A percentile compares a stretch with the other conserved stretches of the same genome.
phyloP scores from a whole-genome alignment of 2,329 filamentous ascomycete species.

The Parastagonospora avenae region DNA sequence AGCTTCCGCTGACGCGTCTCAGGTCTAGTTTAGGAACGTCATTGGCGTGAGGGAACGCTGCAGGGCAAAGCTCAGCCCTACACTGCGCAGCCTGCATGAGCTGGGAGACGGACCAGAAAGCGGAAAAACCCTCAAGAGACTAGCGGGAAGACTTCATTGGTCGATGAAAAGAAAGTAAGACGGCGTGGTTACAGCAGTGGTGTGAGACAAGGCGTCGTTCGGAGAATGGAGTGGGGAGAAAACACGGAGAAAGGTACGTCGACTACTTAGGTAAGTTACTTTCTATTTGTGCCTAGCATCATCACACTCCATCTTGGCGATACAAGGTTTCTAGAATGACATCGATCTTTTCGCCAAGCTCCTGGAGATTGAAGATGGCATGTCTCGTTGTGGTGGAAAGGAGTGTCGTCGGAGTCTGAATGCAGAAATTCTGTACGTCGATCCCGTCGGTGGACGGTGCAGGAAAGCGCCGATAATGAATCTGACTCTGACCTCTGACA shows the following conservation, averaged over 20 bases:
- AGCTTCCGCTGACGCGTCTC: neutral
- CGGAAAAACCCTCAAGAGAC: neutral
- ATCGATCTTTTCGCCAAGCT: neutral
- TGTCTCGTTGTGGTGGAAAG: neutral
- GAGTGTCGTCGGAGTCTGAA: neutral
- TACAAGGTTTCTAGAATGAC: neutral
- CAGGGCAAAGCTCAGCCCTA: constrained; percentile 19
- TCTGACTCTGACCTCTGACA: neutral
- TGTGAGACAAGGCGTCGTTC: constrained; percentile 11
- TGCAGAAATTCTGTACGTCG: neutral
- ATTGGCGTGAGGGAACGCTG: constrained; percentile 11
- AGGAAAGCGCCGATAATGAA: neutral
- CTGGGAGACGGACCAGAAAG: no score
- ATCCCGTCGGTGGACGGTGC: neutral
- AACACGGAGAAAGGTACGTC: constrained; percentile 18
- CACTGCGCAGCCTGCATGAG: neutral
- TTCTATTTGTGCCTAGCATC: no score
- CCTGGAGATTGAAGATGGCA: neutral
- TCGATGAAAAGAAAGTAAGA: neutral
- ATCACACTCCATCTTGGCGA: neutral
- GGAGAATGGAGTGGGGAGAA: constrained; percentile 27
- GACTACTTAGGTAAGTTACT: no score
- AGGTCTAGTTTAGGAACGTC: constrained; percentile 5
- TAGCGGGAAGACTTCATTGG: neutral
- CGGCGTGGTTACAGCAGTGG: neutral